A percentile compares a stretch with the other conserved stretches of the same genome.
These are phyloP conservation scores for Phaeosphaeria sp. DNA, from an alignment of 2,329 filamentous ascomycete species.

Conservation along the genomic window DNA sequence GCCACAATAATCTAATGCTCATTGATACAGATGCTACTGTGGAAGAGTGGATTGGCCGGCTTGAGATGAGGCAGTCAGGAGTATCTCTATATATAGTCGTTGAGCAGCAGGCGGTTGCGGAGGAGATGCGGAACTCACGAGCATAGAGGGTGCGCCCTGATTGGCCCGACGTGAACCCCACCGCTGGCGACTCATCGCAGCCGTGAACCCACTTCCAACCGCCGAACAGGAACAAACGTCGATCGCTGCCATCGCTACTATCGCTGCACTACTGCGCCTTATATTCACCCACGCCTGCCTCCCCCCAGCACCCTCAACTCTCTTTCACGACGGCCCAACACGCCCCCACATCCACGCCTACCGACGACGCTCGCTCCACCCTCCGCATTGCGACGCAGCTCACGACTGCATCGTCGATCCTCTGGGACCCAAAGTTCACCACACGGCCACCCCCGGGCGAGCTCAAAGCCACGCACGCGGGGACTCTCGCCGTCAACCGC, in stretches of 20 bases:
- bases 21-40: background rate
- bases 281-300: background rate
- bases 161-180: background rate
- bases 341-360: constrained; percentile 24
- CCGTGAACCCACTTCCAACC: background rate
- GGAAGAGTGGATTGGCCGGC: background rate
- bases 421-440: constrained; percentile 59
- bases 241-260: background rate
- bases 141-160: background rate
- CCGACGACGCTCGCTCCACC: constrained; percentile 19
- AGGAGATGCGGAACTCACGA: background rate
- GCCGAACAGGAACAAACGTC: constrained; percentile 1
- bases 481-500: constrained; percentile 55
- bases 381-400: constrained; percentile 54
- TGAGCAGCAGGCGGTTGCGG: background rate
- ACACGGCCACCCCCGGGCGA: constrained; percentile 53
- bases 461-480: constrained; percentile 57
- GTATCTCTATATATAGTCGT: background rate
- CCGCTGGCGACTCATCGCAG: background rate
- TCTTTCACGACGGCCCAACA: constrained; percentile 29
- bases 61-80: background rate
- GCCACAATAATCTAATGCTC: too few relatives aligned
- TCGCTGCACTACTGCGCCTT: background rate
- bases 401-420: constrained; percentile 57
- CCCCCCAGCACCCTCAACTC: constrained; percentile 4